Percentiles rank a stretch among this genome's conserved stretches.
phyloP scores from a whole-genome alignment of 345 rosid species.

The Salix suchowensis region DNA sequence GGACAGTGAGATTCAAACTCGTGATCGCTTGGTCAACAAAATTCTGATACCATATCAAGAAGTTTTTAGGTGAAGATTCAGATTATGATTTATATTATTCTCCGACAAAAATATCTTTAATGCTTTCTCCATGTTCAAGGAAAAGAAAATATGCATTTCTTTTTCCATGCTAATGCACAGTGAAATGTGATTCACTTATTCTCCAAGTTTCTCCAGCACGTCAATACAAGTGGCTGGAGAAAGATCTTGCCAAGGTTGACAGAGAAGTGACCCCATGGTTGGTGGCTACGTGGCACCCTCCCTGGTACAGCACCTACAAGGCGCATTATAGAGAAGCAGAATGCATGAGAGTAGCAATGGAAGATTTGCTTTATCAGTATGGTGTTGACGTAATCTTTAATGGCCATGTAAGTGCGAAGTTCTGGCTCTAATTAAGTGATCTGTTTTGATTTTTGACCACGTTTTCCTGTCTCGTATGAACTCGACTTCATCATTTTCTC shows the following conservation, averaged over 20 bases:
- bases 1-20: no score
- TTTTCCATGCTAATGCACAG: background rate
- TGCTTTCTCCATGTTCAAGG: background rate
- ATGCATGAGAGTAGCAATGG: constrained; percentile 80
- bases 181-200: background rate
- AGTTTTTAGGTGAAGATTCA: no score
- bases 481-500: background rate
- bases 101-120: no score
- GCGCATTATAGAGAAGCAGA: constrained; percentile 84
- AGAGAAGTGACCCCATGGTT: constrained; percentile 82
- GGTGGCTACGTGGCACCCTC: constrained; percentile 77
- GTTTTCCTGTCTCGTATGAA: background rate
- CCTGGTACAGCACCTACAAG: constrained; percentile 82
- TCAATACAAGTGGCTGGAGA: constrained; percentile 78
- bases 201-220: constrained; percentile 41
- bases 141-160: background rate
- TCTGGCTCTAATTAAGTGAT: background rate
- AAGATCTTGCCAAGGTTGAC: constrained; percentile 51
- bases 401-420: constrained; percentile 53
- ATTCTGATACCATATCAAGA: no score
- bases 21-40: no score
- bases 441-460: background rate
- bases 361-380: constrained; percentile 55
- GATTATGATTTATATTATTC: no score
- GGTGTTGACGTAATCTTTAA: constrained; percentile 73